phyloP scores from a whole-genome alignment of 2,329 filamentous ascomycete species.

The Gnomoniopsis sp. region DNA sequence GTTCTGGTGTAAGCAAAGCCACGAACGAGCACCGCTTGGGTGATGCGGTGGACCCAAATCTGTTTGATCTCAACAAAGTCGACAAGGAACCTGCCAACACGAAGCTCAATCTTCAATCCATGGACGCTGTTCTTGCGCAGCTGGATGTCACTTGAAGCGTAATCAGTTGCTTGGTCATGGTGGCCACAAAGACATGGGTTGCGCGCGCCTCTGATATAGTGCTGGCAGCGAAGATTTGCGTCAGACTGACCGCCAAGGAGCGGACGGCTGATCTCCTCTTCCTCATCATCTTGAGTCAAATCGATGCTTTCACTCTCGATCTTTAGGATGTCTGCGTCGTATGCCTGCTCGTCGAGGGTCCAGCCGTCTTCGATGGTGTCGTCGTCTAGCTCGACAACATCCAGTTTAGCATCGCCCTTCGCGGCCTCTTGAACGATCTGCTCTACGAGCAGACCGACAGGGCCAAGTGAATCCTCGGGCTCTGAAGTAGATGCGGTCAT shows the following conservation, averaged over 20 bases:
- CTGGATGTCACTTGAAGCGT: slow-evolving; percentile 13
- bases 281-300: slow-evolving; percentile 3
- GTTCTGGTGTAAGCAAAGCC: slow-evolving; percentile 37
- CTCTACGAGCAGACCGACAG: not conserved
- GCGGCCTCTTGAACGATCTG: not conserved
- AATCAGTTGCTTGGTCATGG: slow-evolving; percentile 5
- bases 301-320: slow-evolving; percentile 11
- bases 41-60: slow-evolving; percentile 34
- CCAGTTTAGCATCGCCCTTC: not conserved
- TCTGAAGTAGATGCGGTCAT: not conserved
- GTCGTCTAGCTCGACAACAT: slow-evolving; percentile 9
- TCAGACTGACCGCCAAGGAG: not conserved
- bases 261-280: not conserved
- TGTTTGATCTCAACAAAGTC: slow-evolving; percentile 33
- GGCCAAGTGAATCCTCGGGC: not conserved
- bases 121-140: slow-evolving; percentile 17
- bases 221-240: not conserved
- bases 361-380: slow-evolving; percentile 11
- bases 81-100: slow-evolving; percentile 17
- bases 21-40: slow-evolving; percentile 35
- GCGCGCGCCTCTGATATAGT: slow-evolving; percentile 9
- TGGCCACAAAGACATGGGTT: slow-evolving; percentile 13
- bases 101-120: slow-evolving; percentile 22
- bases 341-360: slow-evolving; percentile 11
- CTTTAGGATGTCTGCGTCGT: slow-evolving; percentile 2